Base-by-base conservation (phyloP, 2,329 filamentous ascomycete species). In the Xylaria sp. region DNA sequence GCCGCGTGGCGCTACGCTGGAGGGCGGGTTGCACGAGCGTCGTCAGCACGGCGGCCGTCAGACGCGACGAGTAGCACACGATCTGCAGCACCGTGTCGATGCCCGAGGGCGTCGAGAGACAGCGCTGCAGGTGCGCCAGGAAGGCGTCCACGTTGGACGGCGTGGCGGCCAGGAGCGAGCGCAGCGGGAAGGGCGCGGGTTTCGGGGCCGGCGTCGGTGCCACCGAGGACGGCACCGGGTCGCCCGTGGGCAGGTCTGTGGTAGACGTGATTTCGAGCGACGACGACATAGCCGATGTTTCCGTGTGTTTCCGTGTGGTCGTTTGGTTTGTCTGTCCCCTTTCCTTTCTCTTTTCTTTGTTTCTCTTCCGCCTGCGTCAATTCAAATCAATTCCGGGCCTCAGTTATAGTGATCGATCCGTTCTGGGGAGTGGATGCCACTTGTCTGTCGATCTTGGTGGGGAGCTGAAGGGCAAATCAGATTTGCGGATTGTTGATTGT, bases 81-180 rank as follows among this genome's bases (percentile, higher is more conserved):
- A 91, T 88, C 71, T 91, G 86, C 74, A 94, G 88, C 70, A 90
- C 84, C 58, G 88, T 86, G 81, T 94, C 92, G 79, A 91, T 89
- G 76, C 92, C 91, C 43, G 86, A 80, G 54, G 91, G 89, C 10
- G 90, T 91, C 72, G 89, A 86, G 74, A 94, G 84, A 77, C 92
- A 88, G 72, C 89, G 89, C 76, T 86, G 82, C 58, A 90, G 83
- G 79, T 86, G 85, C 31, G 83, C 78, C 71, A 90, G 79, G 77
- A 89, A 86, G 78, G 80, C 82, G 77, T 90, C 87, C 74, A 83
- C 43, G 75, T 80, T 79, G 72, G 80, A 78, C 51, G 83, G 83
- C 18, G 79, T 68, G 15, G 79, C 76, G 55, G 78, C 73, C 55
- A 83, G 71, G 57, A 81, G 73, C 48, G 77, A 74, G 66, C 64